Conservation (phyloP, 805 yeast species). For the Isabelozyma pseudorhagii region DNA sequence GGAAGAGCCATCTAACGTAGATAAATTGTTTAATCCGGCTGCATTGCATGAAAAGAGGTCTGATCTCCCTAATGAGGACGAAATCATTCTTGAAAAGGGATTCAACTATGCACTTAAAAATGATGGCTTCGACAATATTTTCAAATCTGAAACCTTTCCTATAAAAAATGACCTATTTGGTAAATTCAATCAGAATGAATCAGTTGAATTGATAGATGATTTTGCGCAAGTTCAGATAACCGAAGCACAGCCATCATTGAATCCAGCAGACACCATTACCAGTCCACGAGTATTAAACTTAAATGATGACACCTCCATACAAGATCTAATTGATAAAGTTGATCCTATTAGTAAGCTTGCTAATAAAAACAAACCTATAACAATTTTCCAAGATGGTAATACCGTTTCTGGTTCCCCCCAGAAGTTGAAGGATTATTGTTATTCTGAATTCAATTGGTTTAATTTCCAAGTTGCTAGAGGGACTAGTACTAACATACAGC, state of each 20-base stretch:
- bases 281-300: conserved; percentile 10
- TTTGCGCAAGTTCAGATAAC: conserved; percentile 29
- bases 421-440: conserved; percentile 27
- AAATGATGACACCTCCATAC: conserved; percentile 21
- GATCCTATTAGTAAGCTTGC: conserved; percentile 41
- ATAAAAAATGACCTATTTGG: conserved; percentile 2
- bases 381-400: conserved; percentile 35
- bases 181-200: conserved; percentile 7
- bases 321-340: conserved; percentile 34
- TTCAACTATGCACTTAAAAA: neutral
- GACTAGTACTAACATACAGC: neutral
- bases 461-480: conserved; percentile 31
- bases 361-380: conserved; percentile 29
- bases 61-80: neutral
- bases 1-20: too few species aligned
- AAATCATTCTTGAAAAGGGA: neutral
- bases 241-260: conserved; percentile 5
- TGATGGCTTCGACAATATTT: neutral
- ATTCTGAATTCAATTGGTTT: conserved; percentile 36
- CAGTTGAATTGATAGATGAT: conserved; percentile 20
- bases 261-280: neutral
- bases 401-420: conserved; percentile 32
- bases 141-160: conserved; percentile 1
- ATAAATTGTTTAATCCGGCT: neutral
- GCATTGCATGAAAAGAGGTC: neutral